phyloP scores from a whole-genome alignment of 768 basidiomycete species.

The Suillus plorans region DNA sequence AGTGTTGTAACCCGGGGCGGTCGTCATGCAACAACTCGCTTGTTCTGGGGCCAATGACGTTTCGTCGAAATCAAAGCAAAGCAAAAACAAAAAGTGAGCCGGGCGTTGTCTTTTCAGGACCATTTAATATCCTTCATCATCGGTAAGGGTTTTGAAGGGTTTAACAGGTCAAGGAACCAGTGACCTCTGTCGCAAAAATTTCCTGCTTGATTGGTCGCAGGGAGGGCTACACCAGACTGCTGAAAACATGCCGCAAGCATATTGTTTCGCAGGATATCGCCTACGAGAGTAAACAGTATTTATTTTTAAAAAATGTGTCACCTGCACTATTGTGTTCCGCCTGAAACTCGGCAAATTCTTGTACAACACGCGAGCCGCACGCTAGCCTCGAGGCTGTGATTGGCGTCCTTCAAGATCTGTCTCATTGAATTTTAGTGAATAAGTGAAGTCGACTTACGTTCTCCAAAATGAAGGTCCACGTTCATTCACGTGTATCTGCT shows the following conservation, averaged over 20 bases:
- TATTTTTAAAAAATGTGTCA: neutral
- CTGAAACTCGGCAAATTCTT: neutral
- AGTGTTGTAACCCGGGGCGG: neutral
- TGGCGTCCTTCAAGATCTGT: neutral
- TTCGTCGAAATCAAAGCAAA: neutral
- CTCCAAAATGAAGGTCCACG: conserved; percentile 2
- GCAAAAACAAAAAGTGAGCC: neutral
- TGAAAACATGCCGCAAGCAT: neutral
- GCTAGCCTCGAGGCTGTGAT: conserved; percentile 3
- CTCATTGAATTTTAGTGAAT: neutral
- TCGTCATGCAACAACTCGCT: neutral
- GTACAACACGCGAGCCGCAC: neutral
- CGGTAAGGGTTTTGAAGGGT: neutral
- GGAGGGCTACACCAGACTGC: neutral
- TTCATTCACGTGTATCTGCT: conserved; percentile 2
- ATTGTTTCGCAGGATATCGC: neutral
- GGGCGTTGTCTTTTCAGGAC: neutral
- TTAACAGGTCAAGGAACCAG: neutral
- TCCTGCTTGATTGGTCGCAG: neutral
- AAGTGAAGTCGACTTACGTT: neutral
- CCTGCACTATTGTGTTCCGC: neutral
- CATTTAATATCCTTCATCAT: neutral
- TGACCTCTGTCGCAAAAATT: neutral
- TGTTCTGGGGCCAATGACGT: neutral
- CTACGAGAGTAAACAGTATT: neutral